phyloP scores from a whole-genome alignment of 768 basidiomycete genomes.

The Mycena latifolia region DNA sequence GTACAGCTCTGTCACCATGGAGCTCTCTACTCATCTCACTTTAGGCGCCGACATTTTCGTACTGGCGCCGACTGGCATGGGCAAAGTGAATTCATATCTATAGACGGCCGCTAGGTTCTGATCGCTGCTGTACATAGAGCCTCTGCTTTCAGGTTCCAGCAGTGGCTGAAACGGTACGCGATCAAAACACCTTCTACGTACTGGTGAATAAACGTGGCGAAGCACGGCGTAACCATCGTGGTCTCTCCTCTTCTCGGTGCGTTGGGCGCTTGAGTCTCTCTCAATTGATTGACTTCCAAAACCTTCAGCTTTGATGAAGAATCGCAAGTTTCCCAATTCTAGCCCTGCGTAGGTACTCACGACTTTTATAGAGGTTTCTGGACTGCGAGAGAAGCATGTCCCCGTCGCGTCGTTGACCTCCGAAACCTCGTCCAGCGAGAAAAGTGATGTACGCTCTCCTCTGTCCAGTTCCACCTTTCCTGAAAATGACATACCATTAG shows the following conservation, averaged over 20 bases:
- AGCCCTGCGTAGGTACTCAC: neutral
- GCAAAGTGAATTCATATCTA: slow-evolving; percentile 66
- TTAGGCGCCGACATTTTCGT: slow-evolving; percentile 81
- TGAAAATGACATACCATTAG: slow-evolving; percentile 49
- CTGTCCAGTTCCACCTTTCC: neutral
- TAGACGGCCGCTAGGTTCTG: neutral
- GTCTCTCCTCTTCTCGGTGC: slow-evolving; percentile 80
- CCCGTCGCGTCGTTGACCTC: slow-evolving; percentile 74
- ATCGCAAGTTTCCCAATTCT: slow-evolving; percentile 65
- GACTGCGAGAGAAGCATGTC: slow-evolving; percentile 66
- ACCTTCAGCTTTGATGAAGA: slow-evolving; percentile 81
- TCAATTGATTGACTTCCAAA: neutral
- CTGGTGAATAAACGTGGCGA: neutral
- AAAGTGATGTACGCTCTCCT: slow-evolving; percentile 56
- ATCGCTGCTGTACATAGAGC: slow-evolving; percentile 58
- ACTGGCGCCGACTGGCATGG: slow-evolving; percentile 90
- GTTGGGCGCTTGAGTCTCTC: neutral
- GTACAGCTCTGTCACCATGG: slow-evolving; percentile 38
- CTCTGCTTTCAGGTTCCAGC: slow-evolving; percentile 91
- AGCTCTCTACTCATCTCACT: neutral
- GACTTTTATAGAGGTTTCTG: slow-evolving; percentile 67
- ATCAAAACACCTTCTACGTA: neutral
- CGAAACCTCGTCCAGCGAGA: slow-evolving; percentile 68
- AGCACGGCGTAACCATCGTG: slow-evolving; percentile 81
- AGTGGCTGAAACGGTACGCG: slow-evolving; percentile 66